Base-by-base conservation (phyloP, 352 stramenopile species). In the Pythium vanterpoolii region DNA sequence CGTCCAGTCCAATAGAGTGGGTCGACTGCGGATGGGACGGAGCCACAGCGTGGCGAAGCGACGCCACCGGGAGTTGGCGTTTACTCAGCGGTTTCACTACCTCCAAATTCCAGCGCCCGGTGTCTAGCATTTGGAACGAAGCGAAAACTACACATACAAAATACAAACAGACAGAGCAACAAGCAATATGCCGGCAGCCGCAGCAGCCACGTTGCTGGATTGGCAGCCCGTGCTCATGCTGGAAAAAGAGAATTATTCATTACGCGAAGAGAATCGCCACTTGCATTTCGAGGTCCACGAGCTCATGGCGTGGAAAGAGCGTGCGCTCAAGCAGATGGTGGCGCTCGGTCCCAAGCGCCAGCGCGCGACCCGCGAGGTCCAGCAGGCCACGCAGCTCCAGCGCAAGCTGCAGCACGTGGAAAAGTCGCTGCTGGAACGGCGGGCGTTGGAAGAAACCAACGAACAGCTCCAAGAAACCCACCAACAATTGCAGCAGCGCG, bases 211-310 rank as follows among this genome's bases (percentile, higher is more conserved):
- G 31, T 58, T 87, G 67, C 61, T 85, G 5, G 74, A 79, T 14
- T 87, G 68, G 53, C 73, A 86, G 65, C 76, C 76, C 4, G 62
- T 89, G 59, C 66, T 81, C 42, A 68, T 81, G 40, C 67, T 89
- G 3, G 69, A 89, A 60, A 77, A 83, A 48, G 74, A 82, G 27
- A 89, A 89, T 66, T 89, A 79, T 52, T 66, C 83, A 24, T 53
- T 89, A 27, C 79, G 76, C 18, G 76, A 87, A 30, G 73, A 87
- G 62, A 86, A 82, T 45, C 67, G 72, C 3, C 60, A 69, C 40
- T 34, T 85, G 45, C 71, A 73, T 18, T 77, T 63, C 24, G 68
- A 89, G 42, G 67, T 87, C 27, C 66, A 66, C 24, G 79, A 87
- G 59, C 48, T 89, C 38, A 60, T 86, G 48, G 60, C 43, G 0